Evolutionary conservation across 1,139 yeast species (phyloP).

Genomic region (Yamadazyma dushanensis): DNA sequence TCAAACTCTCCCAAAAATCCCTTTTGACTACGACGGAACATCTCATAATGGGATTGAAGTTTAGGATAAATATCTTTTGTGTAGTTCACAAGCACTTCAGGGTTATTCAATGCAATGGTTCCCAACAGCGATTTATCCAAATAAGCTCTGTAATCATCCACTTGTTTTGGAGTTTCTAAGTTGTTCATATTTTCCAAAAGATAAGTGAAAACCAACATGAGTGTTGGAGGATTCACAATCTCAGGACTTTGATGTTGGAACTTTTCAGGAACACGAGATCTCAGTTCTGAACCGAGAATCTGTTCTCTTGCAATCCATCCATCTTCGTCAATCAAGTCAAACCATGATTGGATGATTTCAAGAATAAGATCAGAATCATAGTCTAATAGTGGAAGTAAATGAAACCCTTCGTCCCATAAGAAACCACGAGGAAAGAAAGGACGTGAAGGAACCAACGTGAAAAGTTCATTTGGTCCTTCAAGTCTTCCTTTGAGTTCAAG

Average conservation of each 20-base stretch:
- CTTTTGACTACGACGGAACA: conserved; percentile 81
- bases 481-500: conserved; percentile 49
- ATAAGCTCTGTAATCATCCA: conserved; percentile 16
- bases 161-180: conserved; percentile 23
- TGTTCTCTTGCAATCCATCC: conserved; percentile 99
- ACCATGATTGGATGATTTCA: conserved; percentile 87
- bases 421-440: conserved; percentile 96
- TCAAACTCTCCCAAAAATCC: conserved; percentile 77
- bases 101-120: conserved; percentile 54
- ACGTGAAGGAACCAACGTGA: conserved; percentile 86
- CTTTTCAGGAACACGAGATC: conserved; percentile 84
- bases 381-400: conserved; percentile 74
- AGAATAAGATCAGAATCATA: conserved; percentile 84
- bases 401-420: conserved; percentile 99
- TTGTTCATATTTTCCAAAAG: conserved; percentile 49
- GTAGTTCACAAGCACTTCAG: conserved; percentile 61
- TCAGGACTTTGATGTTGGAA: conserved; percentile 86
- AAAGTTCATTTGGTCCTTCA: conserved; percentile 73
- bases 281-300: conserved; percentile 87
- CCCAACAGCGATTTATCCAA: conserved; percentile 34
- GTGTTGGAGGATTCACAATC: conserved; percentile 94
- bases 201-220: conserved; percentile 75
- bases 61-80: conserved; percentile 73
- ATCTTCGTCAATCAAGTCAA: conserved; percentile 74
- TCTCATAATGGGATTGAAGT: conserved; percentile 72